Evolutionary conservation across 2,329 filamentous ascomycete genomes (phyloP), one percentile per base, ranked within the genome.

Genomic region (Cyclaneusma minus): DNA sequence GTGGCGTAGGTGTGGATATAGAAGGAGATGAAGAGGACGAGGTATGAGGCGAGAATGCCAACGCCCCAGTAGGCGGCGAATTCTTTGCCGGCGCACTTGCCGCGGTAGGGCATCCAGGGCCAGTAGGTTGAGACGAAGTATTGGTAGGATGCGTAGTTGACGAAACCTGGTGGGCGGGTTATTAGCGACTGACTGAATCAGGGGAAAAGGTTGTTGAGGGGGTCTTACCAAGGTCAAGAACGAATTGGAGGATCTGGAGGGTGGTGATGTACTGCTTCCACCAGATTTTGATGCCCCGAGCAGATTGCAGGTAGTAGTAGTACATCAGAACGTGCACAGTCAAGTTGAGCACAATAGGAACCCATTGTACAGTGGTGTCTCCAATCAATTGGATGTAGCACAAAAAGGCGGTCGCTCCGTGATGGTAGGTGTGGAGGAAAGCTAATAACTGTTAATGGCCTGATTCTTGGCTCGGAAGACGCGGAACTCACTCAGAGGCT

Each of bases 241-340:
- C 69, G 60, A 95, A 95, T 55, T 95, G 87, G 45, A 81, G 72
- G 55, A 95, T 95, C 60, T 95, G 87, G 49, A 94, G 78, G 49
- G 85, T 81, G 43, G 87, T 95, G 51, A 95, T 91, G 78, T 87
- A 95, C 61, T 94, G 83, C 78, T 95, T 95, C 87, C 87, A 95
- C 85, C 85, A 94, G 58, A 94, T 89, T 47, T 76, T 77, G 55
- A 95, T 72, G 42, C 89, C 89, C 43, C 87, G 84, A 29, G 87
- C 85, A 49, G 82, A 87, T 68, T 95, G 87, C 76, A 95, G 95
- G 71, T 95, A 95, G 74, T 95, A 95, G 85, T 85, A 94, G 76
- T 95, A 95, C 87, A 95, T 95, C 51, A 94, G 80, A 32, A 95
- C 87, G 60, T 95, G 87, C 29, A 95, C 87, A 37, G 71, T 72